Evolutionary conservation across 2,329 filamentous ascomycete species (phyloP), one percentile per base, ranked within the genome.

Genomic region (Paracamarosporium sp.): DNA sequence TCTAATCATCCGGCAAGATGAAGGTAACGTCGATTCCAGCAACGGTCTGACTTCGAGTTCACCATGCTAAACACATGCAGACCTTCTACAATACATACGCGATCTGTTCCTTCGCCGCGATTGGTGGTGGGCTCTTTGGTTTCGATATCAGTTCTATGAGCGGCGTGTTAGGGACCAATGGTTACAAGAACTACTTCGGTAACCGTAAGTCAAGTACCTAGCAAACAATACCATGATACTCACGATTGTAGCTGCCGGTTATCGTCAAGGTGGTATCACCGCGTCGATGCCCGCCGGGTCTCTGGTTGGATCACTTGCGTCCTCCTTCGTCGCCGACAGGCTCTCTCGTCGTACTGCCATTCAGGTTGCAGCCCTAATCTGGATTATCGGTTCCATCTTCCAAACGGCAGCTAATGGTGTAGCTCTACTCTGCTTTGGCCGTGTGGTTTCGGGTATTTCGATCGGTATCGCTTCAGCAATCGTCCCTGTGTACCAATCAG

Each of bases 381-480:
- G 80, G 74, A 78, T 80, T 12, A 61, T 83, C 47, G 81, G 81
- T n/a, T 70, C 78, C 12, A 71, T 78, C 46, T 67, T 77, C 50
- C 76, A 77, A 57, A 70, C 73, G 35, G 70, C 73, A 9, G 56
- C 74, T n/a, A 78, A 79, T 40, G 76, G 76, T 52, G 61, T 79
- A 11, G 64, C 71, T 48, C 69, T 77, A 30, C 72, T 79, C 60
- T 83, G 86, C 67, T 71, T 76, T 31, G 74, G 74, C 33, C 88
- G 93, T 76, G 88, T 96, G 62, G 85, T 95, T 75, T 92, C 91
- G 55, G 93, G 93, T 79, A 80, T 96, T 8, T 91, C 92, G 40
- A 92, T 97, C 58, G 93, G 93, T 76, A 90, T 93, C 72, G 83
- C 96, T 45, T 96, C 93, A 0, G 94, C 93, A 46, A 96, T 97